Percentiles rank a stretch among this genome's conserved stretches.
Conservation (phyloP, 805 yeast species). For the Sporopachydermia lactativora region DNA sequence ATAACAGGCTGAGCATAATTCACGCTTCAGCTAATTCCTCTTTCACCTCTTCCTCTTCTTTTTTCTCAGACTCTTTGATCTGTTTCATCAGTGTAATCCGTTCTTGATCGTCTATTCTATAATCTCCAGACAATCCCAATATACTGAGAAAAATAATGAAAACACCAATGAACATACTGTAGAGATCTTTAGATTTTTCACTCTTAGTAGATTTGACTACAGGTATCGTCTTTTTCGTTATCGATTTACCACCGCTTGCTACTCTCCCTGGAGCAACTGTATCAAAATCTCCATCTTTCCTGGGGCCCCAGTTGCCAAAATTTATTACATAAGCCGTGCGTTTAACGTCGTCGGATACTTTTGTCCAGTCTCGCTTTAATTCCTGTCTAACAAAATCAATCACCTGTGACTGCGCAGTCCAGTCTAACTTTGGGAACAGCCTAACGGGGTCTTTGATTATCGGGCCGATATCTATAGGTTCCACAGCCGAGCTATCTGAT, state of each 20-base stretch:
- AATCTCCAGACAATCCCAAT: not conserved
- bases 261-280: too few species aligned
- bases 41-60: slow-evolving; percentile 1
- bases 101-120: slow-evolving; percentile 21
- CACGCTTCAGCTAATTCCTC: too few species aligned
- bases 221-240: slow-evolving; percentile 32
- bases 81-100: slow-evolving; percentile 21
- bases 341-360: slow-evolving; percentile 34
- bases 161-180: not conserved
- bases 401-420: slow-evolving; percentile 42
- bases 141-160: not conserved
- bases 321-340: slow-evolving; percentile 44
- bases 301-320: slow-evolving; percentile 60
- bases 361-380: slow-evolving; percentile 41
- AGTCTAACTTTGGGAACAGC: slow-evolving; percentile 13
- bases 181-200: slow-evolving; percentile 9
- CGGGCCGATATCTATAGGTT: not conserved
- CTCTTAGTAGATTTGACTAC: slow-evolving; percentile 15
- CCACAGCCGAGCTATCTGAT: not conserved
- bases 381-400: slow-evolving; percentile 34
- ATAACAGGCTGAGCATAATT: too few species aligned
- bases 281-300: slow-evolving; percentile 52
- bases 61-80: slow-evolving; percentile 15
- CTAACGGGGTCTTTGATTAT: not conserved
- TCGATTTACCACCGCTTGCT: too few species aligned